Conservation (phyloP, 805 yeast genomes). For the Lachancea sp. region DNA sequence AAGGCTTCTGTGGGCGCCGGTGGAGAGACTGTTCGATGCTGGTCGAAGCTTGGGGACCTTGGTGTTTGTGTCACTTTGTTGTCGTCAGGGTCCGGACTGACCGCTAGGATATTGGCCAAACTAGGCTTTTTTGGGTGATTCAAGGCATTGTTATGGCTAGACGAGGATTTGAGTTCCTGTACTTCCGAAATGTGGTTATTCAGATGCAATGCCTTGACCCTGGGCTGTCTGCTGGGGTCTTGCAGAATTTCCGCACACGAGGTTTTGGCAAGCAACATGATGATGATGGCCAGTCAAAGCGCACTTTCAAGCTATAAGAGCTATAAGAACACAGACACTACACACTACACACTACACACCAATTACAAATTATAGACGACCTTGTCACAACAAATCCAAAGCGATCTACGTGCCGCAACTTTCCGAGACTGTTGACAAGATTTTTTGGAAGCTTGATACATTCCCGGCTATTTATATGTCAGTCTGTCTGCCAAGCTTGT, state of each 20-base stretch:
- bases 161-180: not conserved
- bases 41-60: slow-evolving; percentile 2
- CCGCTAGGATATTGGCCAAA: slow-evolving; percentile 1
- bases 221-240: not conserved
- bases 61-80: too few relatives aligned
- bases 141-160: not conserved
- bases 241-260: not conserved
- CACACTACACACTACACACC: too few relatives aligned
- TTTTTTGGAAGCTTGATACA: too few relatives aligned
- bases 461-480: too few relatives aligned
- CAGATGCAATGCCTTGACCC: not conserved
- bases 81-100: not conserved
- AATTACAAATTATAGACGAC: too few relatives aligned
- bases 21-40: slow-evolving; percentile 4
- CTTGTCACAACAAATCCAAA: too few relatives aligned
- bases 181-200: not conserved
- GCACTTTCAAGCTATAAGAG: too few relatives aligned
- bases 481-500: too few relatives aligned
- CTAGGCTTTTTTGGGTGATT: not conserved
- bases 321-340: too few relatives aligned
- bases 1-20: not conserved
- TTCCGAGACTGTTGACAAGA: too few relatives aligned
- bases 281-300: not conserved
- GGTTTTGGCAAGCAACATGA: not conserved
- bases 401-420: too few relatives aligned